Conservation (phyloP, 139 green algal species). For the Closterium sp. region DNA sequence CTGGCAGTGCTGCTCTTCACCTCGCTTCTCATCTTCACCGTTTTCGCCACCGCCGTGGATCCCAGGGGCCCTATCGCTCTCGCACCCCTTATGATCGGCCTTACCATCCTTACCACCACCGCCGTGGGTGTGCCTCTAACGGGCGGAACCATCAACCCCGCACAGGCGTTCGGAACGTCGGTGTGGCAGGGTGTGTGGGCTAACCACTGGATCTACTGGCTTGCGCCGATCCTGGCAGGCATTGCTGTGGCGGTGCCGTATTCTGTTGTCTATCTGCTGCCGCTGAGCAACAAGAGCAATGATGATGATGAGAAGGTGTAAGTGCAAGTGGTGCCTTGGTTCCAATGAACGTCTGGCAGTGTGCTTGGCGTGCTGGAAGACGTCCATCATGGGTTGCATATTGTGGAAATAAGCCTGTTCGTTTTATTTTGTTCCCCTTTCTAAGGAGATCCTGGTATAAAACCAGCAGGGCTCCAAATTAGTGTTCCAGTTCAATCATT, state of each 20-base stretch:
- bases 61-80: constrained; percentile 24
- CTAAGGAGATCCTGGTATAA: no score
- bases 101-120: constrained; percentile 38
- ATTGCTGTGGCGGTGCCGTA: neutral
- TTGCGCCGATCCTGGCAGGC: constrained; percentile 25
- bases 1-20: constrained; percentile 37
- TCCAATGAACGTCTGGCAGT: no score
- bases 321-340: neutral
- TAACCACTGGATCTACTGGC: constrained; percentile 52
- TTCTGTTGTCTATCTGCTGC: neutral
- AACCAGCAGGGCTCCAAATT: no score
- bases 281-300: neutral
- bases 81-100: constrained; percentile 40
- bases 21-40: constrained; percentile 41
- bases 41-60: constrained; percentile 32
- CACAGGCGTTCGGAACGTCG: constrained; percentile 43
- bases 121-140: constrained; percentile 34
- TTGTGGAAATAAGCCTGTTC: no score
- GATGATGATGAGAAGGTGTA: neutral
- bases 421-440: no score
- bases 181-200: constrained; percentile 18
- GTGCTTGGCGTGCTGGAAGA: no score
- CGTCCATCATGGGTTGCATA: no score
- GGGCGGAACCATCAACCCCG: constrained; percentile 46
- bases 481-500: no score